Evolutionary conservation across 495 filamentous ascomycete species (phyloP).

Genomic region (Rusavskia elegans): DNA sequence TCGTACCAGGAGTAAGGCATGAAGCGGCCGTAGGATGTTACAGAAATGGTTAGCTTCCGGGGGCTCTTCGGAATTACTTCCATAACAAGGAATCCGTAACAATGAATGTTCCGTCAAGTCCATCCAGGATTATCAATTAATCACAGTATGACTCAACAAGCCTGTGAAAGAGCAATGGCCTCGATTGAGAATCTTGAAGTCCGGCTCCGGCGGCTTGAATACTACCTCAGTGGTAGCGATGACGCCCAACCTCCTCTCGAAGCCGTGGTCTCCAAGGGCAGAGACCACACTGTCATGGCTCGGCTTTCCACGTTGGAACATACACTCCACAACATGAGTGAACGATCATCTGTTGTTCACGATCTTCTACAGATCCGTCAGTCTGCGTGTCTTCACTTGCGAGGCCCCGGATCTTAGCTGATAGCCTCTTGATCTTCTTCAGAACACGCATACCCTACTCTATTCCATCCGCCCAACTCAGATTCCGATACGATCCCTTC

Average conservation of each 20-base stretch:
- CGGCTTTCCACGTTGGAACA: conserved; percentile 51
- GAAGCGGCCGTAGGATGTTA: too few species aligned
- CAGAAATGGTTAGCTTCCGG: too few species aligned
- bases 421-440: conserved; percentile 1
- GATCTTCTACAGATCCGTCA: conserved; percentile 32
- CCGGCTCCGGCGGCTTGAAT: conserved; percentile 61
- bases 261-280: conserved; percentile 25
- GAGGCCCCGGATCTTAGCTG: background rate
- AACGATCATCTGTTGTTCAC: conserved; percentile 28
- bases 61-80: too few species aligned
- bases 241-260: conserved; percentile 24
- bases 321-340: conserved; percentile 33
- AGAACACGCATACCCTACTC: conserved; percentile 43
- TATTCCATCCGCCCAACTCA: conserved; percentile 31
- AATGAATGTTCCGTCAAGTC: too few species aligned
- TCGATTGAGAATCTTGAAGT: conserved; percentile 64
- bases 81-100: too few species aligned
- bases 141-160: background rate
- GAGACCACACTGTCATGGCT: conserved; percentile 29
- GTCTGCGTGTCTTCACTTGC: conserved; percentile 1
- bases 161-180: conserved; percentile 31
- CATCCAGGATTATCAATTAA: too few species aligned
- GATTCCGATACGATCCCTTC: conserved; percentile 18
- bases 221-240: conserved; percentile 48
- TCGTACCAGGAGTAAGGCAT: too few species aligned